phyloP scores from a whole-genome alignment of 495 filamentous ascomycete genomes.

The Aspergillus sclerotioniger region DNA sequence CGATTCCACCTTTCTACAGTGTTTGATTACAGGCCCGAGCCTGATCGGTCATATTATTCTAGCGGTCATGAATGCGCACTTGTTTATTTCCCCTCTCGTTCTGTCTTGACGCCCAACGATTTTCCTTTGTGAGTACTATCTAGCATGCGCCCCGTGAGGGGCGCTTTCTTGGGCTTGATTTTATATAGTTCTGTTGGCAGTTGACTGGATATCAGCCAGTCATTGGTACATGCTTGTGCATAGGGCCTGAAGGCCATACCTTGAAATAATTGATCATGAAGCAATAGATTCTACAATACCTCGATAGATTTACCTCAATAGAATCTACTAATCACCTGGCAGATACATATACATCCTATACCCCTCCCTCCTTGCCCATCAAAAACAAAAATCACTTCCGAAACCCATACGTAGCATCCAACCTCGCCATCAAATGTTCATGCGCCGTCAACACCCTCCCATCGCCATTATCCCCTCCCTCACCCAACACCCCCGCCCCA shows the following conservation, averaged over 20 bases:
- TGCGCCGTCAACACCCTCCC: slow-evolving; percentile 71
- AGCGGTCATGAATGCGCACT: slow-evolving; percentile 34
- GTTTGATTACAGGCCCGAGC: slow-evolving; percentile 18
- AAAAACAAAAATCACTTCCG: slow-evolving; percentile 21
- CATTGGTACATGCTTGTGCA: too few relatives aligned
- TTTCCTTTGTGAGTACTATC: slow-evolving; percentile 35
- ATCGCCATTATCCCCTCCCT: slow-evolving; percentile 19
- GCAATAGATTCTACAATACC: too few relatives aligned
- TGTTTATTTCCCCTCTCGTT: slow-evolving; percentile 15
- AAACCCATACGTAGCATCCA: slow-evolving; percentile 73
- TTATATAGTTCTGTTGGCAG: slow-evolving; percentile 17
- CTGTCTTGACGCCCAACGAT: slow-evolving; percentile 28
- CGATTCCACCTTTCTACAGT: slow-evolving; percentile 11
- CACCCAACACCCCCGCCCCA: slow-evolving; percentile 31
- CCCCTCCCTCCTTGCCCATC: too few relatives aligned
- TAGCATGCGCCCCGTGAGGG: slow-evolving; percentile 14
- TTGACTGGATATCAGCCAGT: too few relatives aligned
- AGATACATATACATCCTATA: too few relatives aligned
- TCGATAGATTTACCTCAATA: too few relatives aligned
- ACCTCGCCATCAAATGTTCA: slow-evolving; percentile 74
- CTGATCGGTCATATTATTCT: slow-evolving; percentile 27
- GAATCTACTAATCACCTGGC: too few relatives aligned
- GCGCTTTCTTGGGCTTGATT: slow-evolving; percentile 10
- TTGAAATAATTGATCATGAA: neutral
- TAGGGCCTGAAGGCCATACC: too few relatives aligned